phyloP scores from a whole-genome alignment of 768 basidiomycete species.

The Mrakia blollopis region DNA sequence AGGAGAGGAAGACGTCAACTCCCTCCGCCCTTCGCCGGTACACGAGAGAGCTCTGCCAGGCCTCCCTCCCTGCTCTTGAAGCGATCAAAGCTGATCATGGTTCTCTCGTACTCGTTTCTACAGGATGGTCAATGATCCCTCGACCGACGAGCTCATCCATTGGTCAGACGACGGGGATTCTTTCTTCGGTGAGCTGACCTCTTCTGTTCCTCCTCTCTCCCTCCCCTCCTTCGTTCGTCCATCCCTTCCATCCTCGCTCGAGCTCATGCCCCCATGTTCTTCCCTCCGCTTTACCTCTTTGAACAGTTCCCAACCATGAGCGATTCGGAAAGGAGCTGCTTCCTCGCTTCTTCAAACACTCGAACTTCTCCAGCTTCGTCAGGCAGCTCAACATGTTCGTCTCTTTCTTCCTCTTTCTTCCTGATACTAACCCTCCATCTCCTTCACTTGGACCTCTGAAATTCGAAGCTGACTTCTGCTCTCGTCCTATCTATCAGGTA shows the following conservation, averaged over 20 bases:
- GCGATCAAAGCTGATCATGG: neutral
- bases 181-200: constrained; percentile 22
- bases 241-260: neutral
- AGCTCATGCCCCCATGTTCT: neutral
- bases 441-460: neutral
- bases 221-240: too few relatives aligned
- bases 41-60: neutral
- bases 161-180: constrained; percentile 24
- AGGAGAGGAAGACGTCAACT: constrained; percentile 6
- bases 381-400: constrained; percentile 77
- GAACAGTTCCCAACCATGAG: constrained; percentile 27
- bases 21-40: neutral
- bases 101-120: neutral
- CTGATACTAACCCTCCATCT: neutral
- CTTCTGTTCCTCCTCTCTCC: neutral
- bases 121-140: constrained; percentile 29
- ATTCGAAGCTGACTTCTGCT: too few relatives aligned
- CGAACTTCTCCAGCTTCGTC: constrained; percentile 88
- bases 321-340: constrained; percentile 49
- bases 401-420: neutral
- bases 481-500: constrained; percentile 46
- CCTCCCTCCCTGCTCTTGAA: neutral
- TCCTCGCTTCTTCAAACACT: constrained; percentile 94
- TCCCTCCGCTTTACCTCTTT: neutral
- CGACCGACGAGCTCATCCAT: constrained; percentile 16